These are phyloP conservation scores for Penicillium cataractarum DNA, from an alignment of 495 filamentous ascomycete genomes.

Conservation along the genomic window DNA sequence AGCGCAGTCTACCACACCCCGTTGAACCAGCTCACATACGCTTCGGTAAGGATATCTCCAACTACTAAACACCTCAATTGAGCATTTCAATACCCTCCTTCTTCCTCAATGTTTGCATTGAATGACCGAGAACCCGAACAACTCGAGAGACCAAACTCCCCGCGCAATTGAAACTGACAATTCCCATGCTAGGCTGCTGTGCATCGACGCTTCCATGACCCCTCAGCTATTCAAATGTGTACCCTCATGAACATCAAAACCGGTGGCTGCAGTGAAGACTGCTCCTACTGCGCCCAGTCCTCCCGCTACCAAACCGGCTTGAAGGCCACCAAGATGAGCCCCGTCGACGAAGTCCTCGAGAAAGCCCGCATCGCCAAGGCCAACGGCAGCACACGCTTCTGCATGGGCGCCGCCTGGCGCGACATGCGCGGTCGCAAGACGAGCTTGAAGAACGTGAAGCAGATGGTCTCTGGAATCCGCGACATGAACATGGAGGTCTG, in stretches of 20 bases:
- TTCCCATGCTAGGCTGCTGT: conserved; percentile 58
- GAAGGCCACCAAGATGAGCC: conserved; percentile 73
- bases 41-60: conserved; percentile 60
- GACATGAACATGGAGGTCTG: conserved; percentile 84
- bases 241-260: conserved; percentile 95
- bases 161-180: conserved; percentile 7
- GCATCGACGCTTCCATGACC: conserved; percentile 81
- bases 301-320: conserved; percentile 78
- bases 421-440: conserved; percentile 89
- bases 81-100: not conserved
- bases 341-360: conserved; percentile 74
- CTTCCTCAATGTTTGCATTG: not conserved
- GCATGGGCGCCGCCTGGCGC: conserved; percentile 89
- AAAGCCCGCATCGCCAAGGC: conserved; percentile 75
- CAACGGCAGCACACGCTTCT: conserved; percentile 84
- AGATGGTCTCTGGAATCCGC: conserved; percentile 77
- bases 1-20: conserved; percentile 74
- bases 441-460: conserved; percentile 73
- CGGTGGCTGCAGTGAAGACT: conserved; percentile 87
- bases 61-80: not conserved
- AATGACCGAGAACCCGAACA: not conserved
- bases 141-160: not conserved
- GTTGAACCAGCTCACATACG: conserved; percentile 73
- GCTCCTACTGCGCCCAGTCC: conserved; percentile 86
- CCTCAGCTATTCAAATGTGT: conserved; percentile 80